Evolutionary conservation across 2,329 filamentous ascomycete genomes (phyloP), one percentile per base, ranked within the genome.

Genomic region (Aureobasidium sp.): DNA sequence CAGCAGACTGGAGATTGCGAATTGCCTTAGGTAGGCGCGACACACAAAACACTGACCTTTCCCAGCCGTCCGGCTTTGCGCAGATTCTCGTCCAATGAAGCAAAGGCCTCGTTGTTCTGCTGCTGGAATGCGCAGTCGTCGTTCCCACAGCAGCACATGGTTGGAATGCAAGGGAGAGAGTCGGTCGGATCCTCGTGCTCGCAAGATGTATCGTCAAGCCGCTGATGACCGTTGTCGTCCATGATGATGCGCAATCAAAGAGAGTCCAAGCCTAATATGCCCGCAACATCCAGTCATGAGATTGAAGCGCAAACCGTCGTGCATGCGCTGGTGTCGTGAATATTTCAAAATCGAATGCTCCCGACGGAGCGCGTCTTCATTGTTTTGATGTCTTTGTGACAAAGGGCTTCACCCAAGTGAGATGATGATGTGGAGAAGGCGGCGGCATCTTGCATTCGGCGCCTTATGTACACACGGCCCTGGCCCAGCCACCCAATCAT

Each of bases 71-170:
- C 94, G 44, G 94, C 94, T 58, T 85, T 90, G 69, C 87, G 86
- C 60, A 97, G 89, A 77, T 97, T 90, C 69, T 87, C 88, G 76
- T 97, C 93, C 66, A 97, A 82, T 64, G 84, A 87, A 68, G 90
- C 87, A 51, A 97, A 81, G 65, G 91, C 81, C 50, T 83, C 81
- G 74, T 86, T 87, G 76, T 93, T 97, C 76, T 92, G 87, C 74
- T 84, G 85, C 65, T 97, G 82, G 72, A 89, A 90, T 68, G 86
- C 83, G 75, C 93, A 97, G 70, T 91, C 86, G 65, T 80, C 73
- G 67, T 85, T 86, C 62, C 91, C 92, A 78, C 93, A 99, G 78
- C 93, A 99, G 80, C 94, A 97, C 53, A 57, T 52, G 42, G 52
- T 42, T 48, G 62, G 62, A 46, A 63, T 58, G 53, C 47, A 63